Conservation (phyloP, 495 filamentous ascomycete species). For the Letharia columbiana region DNA sequence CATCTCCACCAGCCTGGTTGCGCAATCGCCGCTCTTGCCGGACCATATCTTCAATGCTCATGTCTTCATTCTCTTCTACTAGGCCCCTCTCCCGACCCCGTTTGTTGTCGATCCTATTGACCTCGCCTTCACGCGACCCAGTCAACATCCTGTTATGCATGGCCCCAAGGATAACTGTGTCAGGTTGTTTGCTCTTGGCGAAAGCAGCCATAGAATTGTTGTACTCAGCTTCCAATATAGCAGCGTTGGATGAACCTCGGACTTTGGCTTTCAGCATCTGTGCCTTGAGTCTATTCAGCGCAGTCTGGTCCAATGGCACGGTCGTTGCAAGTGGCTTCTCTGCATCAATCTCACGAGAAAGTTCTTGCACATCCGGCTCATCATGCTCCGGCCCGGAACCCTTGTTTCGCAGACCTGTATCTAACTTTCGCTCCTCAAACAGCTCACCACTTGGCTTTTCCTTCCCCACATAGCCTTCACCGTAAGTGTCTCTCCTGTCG, state of each 20-base stretch:
- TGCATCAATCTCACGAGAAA: slow-evolving; percentile 37
- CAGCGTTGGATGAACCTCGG: slow-evolving; percentile 59
- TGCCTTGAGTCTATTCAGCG: slow-evolving; percentile 82
- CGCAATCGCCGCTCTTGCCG: slow-evolving; percentile 79
- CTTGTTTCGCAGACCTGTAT: slow-evolving; percentile 38
- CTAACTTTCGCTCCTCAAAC: slow-evolving; percentile 62
- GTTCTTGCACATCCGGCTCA: slow-evolving; percentile 29
- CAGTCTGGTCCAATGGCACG: slow-evolving; percentile 57
- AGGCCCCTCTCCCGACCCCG: slow-evolving; percentile 70
- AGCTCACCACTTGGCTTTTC: slow-evolving; percentile 83
- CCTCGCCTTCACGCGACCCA: slow-evolving; percentile 61
- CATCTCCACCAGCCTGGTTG: slow-evolving; percentile 72
- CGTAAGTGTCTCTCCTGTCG: slow-evolving; percentile 76
- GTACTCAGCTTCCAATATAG: slow-evolving; percentile 77
- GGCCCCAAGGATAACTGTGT: slow-evolving; percentile 70
- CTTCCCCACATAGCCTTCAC: slow-evolving; percentile 76
- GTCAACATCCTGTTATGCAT: slow-evolving; percentile 88
- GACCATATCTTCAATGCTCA: slow-evolving; percentile 94
- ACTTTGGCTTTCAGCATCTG: slow-evolving; percentile 92
- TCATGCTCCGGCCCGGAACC: slow-evolving; percentile 28
- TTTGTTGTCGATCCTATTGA: slow-evolving; percentile 64
- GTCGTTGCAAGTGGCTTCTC: slow-evolving; percentile 35
- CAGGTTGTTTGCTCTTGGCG: slow-evolving; percentile 50
- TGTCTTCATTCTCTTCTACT: slow-evolving; percentile 87
- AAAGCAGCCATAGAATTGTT: slow-evolving; percentile 56